Conservation (phyloP, 495 filamentous ascomycete species). For the Neurospora tetrasperma region DNA sequence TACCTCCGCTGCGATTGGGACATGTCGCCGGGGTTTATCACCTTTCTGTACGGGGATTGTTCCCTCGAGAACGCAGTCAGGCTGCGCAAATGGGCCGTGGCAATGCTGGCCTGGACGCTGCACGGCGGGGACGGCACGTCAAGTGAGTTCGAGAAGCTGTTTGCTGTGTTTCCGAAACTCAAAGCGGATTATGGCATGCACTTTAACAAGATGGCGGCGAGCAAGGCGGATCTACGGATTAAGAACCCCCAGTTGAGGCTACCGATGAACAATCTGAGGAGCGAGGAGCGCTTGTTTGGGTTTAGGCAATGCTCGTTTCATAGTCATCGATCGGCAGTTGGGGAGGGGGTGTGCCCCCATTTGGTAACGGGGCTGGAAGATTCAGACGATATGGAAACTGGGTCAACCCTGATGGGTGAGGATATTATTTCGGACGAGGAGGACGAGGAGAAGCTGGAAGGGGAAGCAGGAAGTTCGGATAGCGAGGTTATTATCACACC, state of each 20-base stretch:
- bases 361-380: background rate
- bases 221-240: conserved; percentile 32
- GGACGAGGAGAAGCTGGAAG: conserved; percentile 6
- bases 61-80: conserved; percentile 29
- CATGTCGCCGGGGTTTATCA: conserved; percentile 32
- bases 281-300: conserved; percentile 37
- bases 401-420: background rate
- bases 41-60: conserved; percentile 35
- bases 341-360: conserved; percentile 34
- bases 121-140: conserved; percentile 16
- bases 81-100: conserved; percentile 38
- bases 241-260: conserved; percentile 41
- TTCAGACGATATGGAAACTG: background rate
- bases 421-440: background rate
- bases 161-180: conserved; percentile 28
- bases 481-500: conserved; percentile 15
- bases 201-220: conserved; percentile 30
- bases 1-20: conserved; percentile 41
- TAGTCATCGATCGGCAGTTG: conserved; percentile 32
- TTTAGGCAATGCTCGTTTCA: conserved; percentile 42
- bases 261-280: conserved; percentile 32
- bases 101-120: conserved; percentile 39
- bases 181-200: conserved; percentile 33
- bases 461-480: conserved; percentile 7
- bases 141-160: conserved; percentile 24